A percentile compares a stretch with the other conserved stretches of the same genome.
Conservation (phyloP, 306 rosid genomes). For the Cucurbita moschata region DNA sequence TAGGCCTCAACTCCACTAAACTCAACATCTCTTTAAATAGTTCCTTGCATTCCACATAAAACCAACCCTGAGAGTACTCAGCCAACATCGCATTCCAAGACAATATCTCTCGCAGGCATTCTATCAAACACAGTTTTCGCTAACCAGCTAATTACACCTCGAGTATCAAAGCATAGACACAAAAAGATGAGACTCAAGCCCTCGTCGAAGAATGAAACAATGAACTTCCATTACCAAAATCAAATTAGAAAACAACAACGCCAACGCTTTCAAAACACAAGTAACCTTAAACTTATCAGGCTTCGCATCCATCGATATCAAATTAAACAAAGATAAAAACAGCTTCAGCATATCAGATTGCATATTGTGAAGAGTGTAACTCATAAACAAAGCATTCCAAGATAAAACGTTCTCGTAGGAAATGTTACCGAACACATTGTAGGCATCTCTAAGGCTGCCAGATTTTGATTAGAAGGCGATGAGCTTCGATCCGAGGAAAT, state of each 20-base stretch:
- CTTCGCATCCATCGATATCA: neutral
- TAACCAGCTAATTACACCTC: constrained; percentile 38
- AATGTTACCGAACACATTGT: constrained; percentile 49
- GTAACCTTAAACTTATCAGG: constrained; percentile 48
- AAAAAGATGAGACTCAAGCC: constrained; percentile 40
- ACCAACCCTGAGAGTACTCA: constrained; percentile 66
- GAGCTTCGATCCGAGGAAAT: constrained; percentile 80
- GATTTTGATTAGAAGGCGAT: constrained; percentile 37
- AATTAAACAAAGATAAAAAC: constrained; percentile 28
- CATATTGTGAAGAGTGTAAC: constrained; percentile 37
- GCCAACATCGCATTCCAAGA: constrained; percentile 87
- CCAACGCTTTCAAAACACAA: constrained; percentile 45
- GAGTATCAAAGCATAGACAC: constrained; percentile 60
- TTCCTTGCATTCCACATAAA: constrained; percentile 48
- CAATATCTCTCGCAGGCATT: constrained; percentile 39
- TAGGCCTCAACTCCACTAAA: constrained; percentile 24
- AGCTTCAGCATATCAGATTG: constrained; percentile 32
- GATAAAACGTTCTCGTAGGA: constrained; percentile 44
- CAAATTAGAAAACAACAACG: constrained; percentile 15
- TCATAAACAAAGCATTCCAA: constrained; percentile 60
- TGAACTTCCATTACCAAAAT: constrained; percentile 34
- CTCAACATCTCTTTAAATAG: constrained; percentile 40
- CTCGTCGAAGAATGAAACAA: constrained; percentile 32
- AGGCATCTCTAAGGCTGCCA: constrained; percentile 29
- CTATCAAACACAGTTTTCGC: constrained; percentile 51